Base-by-base conservation (phyloP, 2,329 filamentous ascomycete species). In the Phialophora macrospora region DNA sequence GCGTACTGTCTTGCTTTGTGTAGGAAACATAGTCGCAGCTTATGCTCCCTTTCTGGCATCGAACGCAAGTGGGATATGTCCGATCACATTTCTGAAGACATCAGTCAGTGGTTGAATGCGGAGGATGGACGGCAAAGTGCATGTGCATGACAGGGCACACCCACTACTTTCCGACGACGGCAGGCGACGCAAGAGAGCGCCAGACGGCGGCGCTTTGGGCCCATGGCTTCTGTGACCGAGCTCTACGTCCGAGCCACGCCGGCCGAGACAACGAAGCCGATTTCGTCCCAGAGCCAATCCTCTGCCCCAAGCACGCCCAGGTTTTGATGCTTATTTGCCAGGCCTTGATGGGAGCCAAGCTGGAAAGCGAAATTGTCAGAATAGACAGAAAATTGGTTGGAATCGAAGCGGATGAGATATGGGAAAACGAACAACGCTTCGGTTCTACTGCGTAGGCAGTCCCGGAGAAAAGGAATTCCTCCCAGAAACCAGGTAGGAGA, bases 101-200 rank as follows among this genome's bases (percentile, higher is more conserved):
- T 32, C 24, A 8, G 28, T 55, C 5, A 34, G 52, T 1, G 8
- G 26, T 32, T 55, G 17, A 34, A 30, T 11, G 14, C n/a, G 17
- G 26, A 28, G n/a, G 24, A 34, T 17, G 52, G 7, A 20, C 12
- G 30, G 28, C 28, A 55, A 22, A 51, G 8, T 51, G 48, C 4
- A 11, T 51, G 9, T 14, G 5, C 48, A 8, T 12, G 48, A 12
- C 5, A 20, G 22, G 48, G 24, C 14, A 14, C 48, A 51, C 48
- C 26, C 17, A 51, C 48, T 26, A 73, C 71, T 52, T 73, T 73
- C 9, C 72, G 55, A 9, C 63, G 58, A 34, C 71, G 63, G 49
- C 71, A 72, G 32, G 69, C 70, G 26, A 72, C 71, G 51, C 71
- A 72, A 24, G 68, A 71, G 30, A 72, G 59, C 28, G 71, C 71